A percentile compares a stretch with the other conserved stretches of the same genome.
Evolutionary conservation across 306 rosid genomes (phyloP).

Genomic region (Aeschynomene evenia): DNA sequence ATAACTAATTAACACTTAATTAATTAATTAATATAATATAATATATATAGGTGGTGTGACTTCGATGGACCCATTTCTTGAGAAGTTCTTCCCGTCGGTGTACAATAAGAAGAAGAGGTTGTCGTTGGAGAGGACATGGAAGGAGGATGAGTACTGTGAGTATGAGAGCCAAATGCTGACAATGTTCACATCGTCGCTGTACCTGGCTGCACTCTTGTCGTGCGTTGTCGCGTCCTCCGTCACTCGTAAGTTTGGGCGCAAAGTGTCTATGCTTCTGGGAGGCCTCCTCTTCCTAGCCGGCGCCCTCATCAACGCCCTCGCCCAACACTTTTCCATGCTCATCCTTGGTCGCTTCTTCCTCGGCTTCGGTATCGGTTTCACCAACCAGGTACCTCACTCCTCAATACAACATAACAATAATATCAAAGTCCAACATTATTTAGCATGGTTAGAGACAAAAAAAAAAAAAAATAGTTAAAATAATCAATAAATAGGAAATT

Average conservation of each 20-base stretch:
- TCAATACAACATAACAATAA: no score
- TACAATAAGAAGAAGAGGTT: conserved; percentile 59
- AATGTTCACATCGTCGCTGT: conserved; percentile 86
- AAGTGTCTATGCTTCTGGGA: conserved; percentile 76
- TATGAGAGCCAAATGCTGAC: conserved; percentile 69
- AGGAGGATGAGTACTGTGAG: conserved; percentile 83
- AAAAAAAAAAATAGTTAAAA: no score
- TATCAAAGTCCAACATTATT: no score
- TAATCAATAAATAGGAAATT: no score
- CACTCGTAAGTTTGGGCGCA: conserved; percentile 73
- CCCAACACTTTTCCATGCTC: conserved; percentile 61
- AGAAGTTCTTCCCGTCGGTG: conserved; percentile 70
- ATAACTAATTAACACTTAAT: no score
- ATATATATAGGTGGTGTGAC: conserved; percentile 81
- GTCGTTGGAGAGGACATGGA: no score
- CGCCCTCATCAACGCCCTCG: conserved; percentile 70
- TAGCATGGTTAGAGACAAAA: no score
- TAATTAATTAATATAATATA: no score
- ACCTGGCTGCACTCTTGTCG: conserved; percentile 77
- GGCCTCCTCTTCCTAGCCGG: conserved; percentile 69
- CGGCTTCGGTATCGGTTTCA: conserved; percentile 86
- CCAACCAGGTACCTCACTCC: conserved; percentile 97
- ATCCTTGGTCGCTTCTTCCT: conserved; percentile 86
- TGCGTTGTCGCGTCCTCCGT: conserved; percentile 73
- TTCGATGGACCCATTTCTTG: conserved; percentile 75